phyloP scores from a whole-genome alignment of 164 flowering plant genomes.

The Nymphaea colorata region DNA sequence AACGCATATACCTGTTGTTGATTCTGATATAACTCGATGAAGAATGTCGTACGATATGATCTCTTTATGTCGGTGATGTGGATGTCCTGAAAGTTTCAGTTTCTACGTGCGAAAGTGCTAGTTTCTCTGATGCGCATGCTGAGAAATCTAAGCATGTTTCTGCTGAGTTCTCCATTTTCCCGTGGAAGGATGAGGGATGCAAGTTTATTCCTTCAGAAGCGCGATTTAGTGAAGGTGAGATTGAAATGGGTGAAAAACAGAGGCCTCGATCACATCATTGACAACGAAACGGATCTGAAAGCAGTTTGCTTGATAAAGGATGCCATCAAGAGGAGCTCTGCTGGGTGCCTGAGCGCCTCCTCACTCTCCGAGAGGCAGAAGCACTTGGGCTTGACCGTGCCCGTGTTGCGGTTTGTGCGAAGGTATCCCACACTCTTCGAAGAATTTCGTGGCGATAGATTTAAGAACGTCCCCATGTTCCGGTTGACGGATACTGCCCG shows the following conservation, averaged over 20 bases:
- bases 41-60: not conserved
- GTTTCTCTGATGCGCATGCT: not conserved
- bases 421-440: conserved; percentile 72
- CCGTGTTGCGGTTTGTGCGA: conserved; percentile 84
- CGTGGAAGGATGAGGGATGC: not conserved
- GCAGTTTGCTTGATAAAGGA: conserved; percentile 92
- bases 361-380: conserved; percentile 59
- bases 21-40: too few species aligned
- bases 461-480: conserved; percentile 57
- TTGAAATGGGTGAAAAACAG: conserved; percentile 91
- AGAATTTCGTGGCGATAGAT: conserved; percentile 61
- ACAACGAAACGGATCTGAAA: conserved; percentile 80
- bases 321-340: conserved; percentile 65
- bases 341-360: conserved; percentile 54
- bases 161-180: too few species aligned
- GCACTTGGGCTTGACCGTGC: conserved; percentile 85
- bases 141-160: not conserved
- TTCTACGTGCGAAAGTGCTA: not conserved
- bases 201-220: conserved; percentile 5
- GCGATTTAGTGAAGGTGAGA: conserved; percentile 41
- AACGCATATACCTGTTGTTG: too few species aligned
- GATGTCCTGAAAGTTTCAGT: not conserved
- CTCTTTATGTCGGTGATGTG: not conserved
- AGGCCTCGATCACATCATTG: conserved; percentile 73
- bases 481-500: conserved; percentile 50